phyloP scores from a whole-genome alignment of 1,284 basidiomycete genomes.

The Fomitopsis betulina region DNA sequence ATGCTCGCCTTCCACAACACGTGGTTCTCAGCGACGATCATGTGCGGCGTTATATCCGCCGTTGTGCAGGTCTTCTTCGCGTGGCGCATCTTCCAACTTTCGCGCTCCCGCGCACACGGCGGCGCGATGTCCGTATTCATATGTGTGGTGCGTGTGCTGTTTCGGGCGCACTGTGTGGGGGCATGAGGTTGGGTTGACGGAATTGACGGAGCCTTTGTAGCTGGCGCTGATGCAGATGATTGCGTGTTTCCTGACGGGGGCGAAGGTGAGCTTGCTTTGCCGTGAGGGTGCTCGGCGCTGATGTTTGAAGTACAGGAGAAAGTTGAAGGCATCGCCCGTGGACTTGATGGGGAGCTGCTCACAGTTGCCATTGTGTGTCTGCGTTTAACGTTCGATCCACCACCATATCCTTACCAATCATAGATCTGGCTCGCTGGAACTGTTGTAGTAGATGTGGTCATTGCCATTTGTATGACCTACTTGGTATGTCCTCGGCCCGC shows the following conservation, averaged over 20 bases:
- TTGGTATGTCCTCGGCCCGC: slow-evolving; percentile 7
- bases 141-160: slow-evolving; percentile 1
- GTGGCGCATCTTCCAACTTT: slow-evolving; percentile 16
- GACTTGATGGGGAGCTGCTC: neutral
- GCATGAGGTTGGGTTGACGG: neutral
- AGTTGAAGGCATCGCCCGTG: neutral
- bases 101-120: slow-evolving; percentile 6
- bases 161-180: neutral
- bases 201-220: neutral
- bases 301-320: neutral
- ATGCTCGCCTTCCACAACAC: slow-evolving; percentile 10
- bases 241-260: neutral
- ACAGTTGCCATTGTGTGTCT: neutral
- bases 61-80: slow-evolving; percentile 17
- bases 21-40: slow-evolving; percentile 19
- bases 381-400: neutral
- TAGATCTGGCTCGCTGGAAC: slow-evolving; percentile 10
- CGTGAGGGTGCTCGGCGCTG: neutral
- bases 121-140: slow-evolving; percentile 4
- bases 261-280: neutral
- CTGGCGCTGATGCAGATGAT: neutral
- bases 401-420: neutral
- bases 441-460: slow-evolving; percentile 14
- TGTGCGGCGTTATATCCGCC: slow-evolving; percentile 13
- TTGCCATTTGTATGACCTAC: slow-evolving; percentile 16